Conservation (phyloP, 495 filamentous ascomycete species). For the Aspergillus wentii region DNA sequence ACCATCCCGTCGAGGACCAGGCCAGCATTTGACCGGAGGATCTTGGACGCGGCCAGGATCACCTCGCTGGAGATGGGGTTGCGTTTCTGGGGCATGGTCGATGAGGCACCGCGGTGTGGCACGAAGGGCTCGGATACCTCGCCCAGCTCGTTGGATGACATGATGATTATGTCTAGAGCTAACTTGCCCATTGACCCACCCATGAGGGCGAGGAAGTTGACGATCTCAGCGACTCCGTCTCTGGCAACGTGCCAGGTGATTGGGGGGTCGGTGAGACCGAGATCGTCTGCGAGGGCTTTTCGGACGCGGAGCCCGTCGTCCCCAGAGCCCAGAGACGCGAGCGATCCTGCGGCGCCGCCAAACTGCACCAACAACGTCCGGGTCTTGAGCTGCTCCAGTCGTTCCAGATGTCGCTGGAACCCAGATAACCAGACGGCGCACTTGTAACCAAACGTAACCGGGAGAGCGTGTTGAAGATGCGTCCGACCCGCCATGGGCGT, state of each 20-base stretch:
- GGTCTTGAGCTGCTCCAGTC: slow-evolving; percentile 31
- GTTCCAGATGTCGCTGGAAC: slow-evolving; percentile 32
- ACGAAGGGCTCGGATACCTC: slow-evolving; percentile 53
- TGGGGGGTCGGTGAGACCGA: slow-evolving; percentile 30
- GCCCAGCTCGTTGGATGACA: slow-evolving; percentile 49
- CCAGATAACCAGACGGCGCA: slow-evolving; percentile 15
- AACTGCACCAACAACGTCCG: slow-evolving; percentile 41
- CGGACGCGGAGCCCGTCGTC: slow-evolving; percentile 34
- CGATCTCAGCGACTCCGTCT: slow-evolving; percentile 45
- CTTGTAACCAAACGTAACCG: slow-evolving; percentile 37
- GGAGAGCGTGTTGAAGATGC: slow-evolving; percentile 43
- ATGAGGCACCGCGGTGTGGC: slow-evolving; percentile 47
- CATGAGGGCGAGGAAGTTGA: slow-evolving; percentile 46
- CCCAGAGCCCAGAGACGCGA: slow-evolving; percentile 34
- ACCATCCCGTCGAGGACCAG: slow-evolving; percentile 50
- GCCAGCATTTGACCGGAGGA: slow-evolving; percentile 43
- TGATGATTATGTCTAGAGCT: slow-evolving; percentile 50
- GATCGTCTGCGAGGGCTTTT: slow-evolving; percentile 31
- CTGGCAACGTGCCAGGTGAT: slow-evolving; percentile 46
- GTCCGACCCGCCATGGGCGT: slow-evolving; percentile 44
- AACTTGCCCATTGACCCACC: slow-evolving; percentile 47
- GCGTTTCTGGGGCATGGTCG: slow-evolving; percentile 53
- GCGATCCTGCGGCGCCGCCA: slow-evolving; percentile 44
- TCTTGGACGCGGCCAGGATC: slow-evolving; percentile 46
- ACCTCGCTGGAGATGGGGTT: slow-evolving; percentile 52